Evolutionary conservation across 306 rosid species (phyloP).

Genomic region (Alnus rubra): DNA sequence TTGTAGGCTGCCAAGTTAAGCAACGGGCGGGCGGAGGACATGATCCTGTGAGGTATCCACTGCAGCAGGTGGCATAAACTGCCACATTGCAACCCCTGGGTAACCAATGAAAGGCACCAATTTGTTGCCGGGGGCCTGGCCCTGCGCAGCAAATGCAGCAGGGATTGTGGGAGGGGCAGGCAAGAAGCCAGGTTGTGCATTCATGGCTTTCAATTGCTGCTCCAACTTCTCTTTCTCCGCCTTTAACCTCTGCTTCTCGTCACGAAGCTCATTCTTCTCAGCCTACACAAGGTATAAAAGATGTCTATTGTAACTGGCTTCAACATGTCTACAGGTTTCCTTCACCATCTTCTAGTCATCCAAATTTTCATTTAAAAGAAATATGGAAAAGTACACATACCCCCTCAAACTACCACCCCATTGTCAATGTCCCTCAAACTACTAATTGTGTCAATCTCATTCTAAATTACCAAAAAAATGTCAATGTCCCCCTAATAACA

Average conservation of each 20-base stretch:
- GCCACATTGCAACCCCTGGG: conserved; percentile 99
- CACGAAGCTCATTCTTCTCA: conserved; percentile 94
- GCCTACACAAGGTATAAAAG: conserved; percentile 42
- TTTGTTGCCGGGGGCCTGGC: conserved; percentile 88
- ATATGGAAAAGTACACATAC: no score
- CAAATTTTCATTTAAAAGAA: background rate
- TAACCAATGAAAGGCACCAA: conserved; percentile 81
- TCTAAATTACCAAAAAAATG: no score
- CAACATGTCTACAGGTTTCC: background rate
- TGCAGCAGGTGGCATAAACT: conserved; percentile 92
- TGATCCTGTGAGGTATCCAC: conserved; percentile 98
- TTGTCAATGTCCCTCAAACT: no score
- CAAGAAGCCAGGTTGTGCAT: conserved; percentile 74
- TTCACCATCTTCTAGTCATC: background rate
- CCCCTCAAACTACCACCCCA: no score
- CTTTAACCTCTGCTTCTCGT: conserved; percentile 91
- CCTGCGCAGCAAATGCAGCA: conserved; percentile 81
- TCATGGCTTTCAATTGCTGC: conserved; percentile 74
- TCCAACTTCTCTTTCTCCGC: conserved; percentile 88
- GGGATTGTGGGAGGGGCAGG: conserved; percentile 75
- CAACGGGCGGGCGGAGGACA: conserved; percentile 95
- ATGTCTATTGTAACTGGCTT: conserved; percentile 3
- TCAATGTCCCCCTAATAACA: no score
- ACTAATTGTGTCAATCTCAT: no score
- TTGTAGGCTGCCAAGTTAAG: conserved; percentile 52